A percentile compares a stretch with the other conserved stretches of the same genome.
phyloP scores from a whole-genome alignment of 1,139 yeast genomes.

The Sugiyamaella novakii region DNA sequence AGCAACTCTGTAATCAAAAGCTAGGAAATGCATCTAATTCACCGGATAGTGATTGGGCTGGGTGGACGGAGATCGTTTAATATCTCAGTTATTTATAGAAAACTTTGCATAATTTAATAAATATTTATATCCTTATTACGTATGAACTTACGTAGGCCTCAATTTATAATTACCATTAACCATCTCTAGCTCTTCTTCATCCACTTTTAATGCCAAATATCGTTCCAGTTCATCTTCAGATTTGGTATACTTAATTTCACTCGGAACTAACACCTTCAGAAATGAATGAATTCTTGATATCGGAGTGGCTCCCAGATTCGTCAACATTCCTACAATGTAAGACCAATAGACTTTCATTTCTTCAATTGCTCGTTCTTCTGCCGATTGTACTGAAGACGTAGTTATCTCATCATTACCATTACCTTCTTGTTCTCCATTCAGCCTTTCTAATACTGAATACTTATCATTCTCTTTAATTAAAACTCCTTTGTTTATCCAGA shows the following conservation, averaged over 20 bases:
- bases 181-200: conserved; percentile 47
- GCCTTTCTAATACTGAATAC: conserved; percentile 33
- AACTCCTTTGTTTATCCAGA: conserved; percentile 60
- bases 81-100: not conserved
- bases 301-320: conserved; percentile 55
- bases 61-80: conserved; percentile 13
- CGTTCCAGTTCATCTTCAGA: conserved; percentile 47
- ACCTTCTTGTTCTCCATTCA: conserved; percentile 23
- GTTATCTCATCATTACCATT: conserved; percentile 21
- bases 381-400: conserved; percentile 33
- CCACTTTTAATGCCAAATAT: conserved; percentile 47
- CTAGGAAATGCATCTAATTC: conserved; percentile 6
- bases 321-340: conserved; percentile 57
- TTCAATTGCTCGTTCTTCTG: conserved; percentile 40
- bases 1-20: conserved; percentile 7
- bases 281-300: conserved; percentile 55
- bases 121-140: no score
- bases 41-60: conserved; percentile 8
- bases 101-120: no score
- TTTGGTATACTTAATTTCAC: conserved; percentile 50
- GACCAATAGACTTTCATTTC: conserved; percentile 51
- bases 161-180: conserved; percentile 39
- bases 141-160: no score
- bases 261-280: conserved; percentile 56
- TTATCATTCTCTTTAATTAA: conserved; percentile 39